phyloP scores from a whole-genome alignment of 805 yeast genomes.

The Kuraishia molischiana region DNA sequence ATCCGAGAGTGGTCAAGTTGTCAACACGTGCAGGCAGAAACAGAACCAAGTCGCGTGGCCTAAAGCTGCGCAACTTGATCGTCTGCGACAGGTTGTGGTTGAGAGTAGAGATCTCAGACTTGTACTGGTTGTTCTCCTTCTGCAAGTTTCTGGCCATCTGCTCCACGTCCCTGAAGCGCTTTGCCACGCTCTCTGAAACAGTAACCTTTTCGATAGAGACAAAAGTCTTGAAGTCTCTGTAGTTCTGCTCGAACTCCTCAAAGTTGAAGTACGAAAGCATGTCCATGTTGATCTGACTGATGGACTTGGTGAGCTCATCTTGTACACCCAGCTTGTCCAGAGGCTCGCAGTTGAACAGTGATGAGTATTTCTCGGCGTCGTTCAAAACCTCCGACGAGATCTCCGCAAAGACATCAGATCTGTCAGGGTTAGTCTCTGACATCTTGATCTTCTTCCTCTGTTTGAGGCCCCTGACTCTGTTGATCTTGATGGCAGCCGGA shows the following conservation, averaged over 20 bases:
- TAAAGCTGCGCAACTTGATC: constrained; percentile 60
- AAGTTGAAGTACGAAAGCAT: not conserved
- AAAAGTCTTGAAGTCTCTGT: constrained; percentile 17
- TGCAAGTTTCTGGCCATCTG: constrained; percentile 78
- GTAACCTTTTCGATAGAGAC: constrained; percentile 13
- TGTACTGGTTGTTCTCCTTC: constrained; percentile 50
- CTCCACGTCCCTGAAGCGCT: constrained; percentile 85
- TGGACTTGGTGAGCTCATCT: not conserved
- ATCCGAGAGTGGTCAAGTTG: not conserved
- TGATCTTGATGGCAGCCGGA: constrained; percentile 33
- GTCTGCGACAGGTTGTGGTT: constrained; percentile 31
- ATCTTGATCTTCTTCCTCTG: constrained; percentile 24
- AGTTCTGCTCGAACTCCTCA: constrained; percentile 20
- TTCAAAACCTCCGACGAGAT: constrained; percentile 3
- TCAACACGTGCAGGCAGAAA: constrained; percentile 59
- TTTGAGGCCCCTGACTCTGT: constrained; percentile 73
- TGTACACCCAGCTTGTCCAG: not conserved
- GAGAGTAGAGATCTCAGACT: constrained; percentile 33
- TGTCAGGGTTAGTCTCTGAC: not conserved
- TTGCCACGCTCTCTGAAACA: constrained; percentile 33
- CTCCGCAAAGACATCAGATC: not conserved
- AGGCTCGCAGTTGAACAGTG: not conserved
- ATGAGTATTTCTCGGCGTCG: constrained; percentile 4
- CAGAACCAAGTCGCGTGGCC: constrained; percentile 66
- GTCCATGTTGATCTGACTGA: not conserved